Conservation (phyloP, 495 filamentous ascomycete species). For the Pyrenopolyporus hunteri region DNA sequence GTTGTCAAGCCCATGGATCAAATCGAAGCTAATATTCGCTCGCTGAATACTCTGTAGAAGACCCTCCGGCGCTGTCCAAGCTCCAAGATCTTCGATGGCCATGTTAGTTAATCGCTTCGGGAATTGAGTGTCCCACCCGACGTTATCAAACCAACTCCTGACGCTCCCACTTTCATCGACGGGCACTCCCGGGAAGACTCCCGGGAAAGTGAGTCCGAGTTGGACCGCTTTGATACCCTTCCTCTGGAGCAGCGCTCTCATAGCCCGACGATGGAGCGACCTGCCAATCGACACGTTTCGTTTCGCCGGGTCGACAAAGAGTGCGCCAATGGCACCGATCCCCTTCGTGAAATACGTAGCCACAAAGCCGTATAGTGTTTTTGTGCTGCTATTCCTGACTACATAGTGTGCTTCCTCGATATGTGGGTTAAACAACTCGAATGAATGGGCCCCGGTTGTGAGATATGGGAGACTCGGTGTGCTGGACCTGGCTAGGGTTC, state of each 20-base stretch:
- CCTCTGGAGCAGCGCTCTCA: constrained; percentile 68
- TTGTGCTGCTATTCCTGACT: constrained; percentile 88
- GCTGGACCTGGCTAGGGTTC: constrained; percentile 63
- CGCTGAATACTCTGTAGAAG: constrained; percentile 72
- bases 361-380: constrained; percentile 86
- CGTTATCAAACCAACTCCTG: constrained; percentile 60
- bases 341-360: constrained; percentile 80
- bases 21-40: constrained; percentile 72
- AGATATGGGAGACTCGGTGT: constrained; percentile 64
- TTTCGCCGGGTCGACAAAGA: constrained; percentile 83
- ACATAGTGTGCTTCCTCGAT: constrained; percentile 86
- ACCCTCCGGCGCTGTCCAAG: constrained; percentile 77
- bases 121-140: constrained; percentile 56
- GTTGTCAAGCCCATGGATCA: constrained; percentile 81
- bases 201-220: constrained; percentile 77
- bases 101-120: constrained; percentile 65
- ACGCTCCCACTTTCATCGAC: constrained; percentile 57
- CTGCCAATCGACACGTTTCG: constrained; percentile 86
- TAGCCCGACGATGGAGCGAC: constrained; percentile 81
- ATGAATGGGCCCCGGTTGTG: constrained; percentile 73
- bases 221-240: constrained; percentile 75
- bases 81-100: constrained; percentile 65
- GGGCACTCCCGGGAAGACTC: constrained; percentile 80
- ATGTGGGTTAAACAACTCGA: constrained; percentile 68
- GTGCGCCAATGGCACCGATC: constrained; percentile 77